Conservation (phyloP, 2,329 filamentous ascomycete species). For the Ophiostoma pallidulum region DNA sequence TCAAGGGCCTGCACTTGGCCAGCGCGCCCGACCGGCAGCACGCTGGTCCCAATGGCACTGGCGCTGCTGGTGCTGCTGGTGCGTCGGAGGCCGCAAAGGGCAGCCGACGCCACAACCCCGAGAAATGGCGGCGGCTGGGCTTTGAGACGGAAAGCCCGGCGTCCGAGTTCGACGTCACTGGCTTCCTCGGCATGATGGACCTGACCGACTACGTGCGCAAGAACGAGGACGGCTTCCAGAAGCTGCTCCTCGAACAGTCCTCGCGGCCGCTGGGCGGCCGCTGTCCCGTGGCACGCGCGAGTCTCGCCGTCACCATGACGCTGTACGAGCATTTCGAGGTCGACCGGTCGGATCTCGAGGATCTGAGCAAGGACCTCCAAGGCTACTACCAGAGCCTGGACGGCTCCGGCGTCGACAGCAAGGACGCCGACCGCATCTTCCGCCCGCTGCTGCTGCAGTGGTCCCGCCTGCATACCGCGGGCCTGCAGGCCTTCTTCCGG, state of each 20-base stretch:
- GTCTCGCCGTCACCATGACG: constrained; percentile 75
- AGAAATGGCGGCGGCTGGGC: constrained; percentile 87
- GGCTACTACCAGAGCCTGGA: constrained; percentile 70
- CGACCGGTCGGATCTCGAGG: constrained; percentile 71
- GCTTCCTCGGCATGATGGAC: constrained; percentile 96
- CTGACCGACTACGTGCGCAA: constrained; percentile 87
- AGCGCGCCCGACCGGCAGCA: constrained; percentile 54
- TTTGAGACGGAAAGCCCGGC: constrained; percentile 86
- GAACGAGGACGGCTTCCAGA: constrained; percentile 87
- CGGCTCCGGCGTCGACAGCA: constrained; percentile 35
- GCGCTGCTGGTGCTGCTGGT: constrained; percentile 22
- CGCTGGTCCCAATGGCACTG: constrained; percentile 22
- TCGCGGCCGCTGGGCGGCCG: constrained; percentile 60
- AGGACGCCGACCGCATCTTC: constrained; percentile 75
- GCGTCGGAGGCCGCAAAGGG: constrained; percentile 40
- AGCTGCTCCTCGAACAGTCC: constrained; percentile 81
- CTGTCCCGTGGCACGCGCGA: constrained; percentile 80
- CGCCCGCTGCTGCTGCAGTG: constrained; percentile 83
- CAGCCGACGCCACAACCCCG: constrained; percentile 66
- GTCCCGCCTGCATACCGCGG: constrained; percentile 80
- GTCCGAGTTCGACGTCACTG: constrained; percentile 73
- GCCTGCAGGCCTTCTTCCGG: constrained; percentile 77
- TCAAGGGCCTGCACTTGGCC: constrained; percentile 77
- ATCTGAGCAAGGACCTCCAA: constrained; percentile 43
- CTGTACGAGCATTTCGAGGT: constrained; percentile 95